These are phyloP conservation scores for Crithidia sp. DNA, from an alignment of 208 protist species.

Conservation along the genomic window DNA sequence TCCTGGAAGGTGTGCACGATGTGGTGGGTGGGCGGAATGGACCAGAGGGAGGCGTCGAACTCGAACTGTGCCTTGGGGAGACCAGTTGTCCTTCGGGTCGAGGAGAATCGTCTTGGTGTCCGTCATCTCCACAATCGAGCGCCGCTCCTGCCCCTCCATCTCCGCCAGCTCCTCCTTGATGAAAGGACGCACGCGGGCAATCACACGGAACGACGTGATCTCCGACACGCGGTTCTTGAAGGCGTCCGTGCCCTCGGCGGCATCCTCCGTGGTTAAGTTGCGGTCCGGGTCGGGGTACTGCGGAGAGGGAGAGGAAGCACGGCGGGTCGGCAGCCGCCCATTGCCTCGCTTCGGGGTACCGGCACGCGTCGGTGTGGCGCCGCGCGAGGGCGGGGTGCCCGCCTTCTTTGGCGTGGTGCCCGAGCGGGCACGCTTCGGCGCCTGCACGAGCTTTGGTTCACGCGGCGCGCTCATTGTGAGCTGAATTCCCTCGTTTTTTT, in stretches of 20 bases:
- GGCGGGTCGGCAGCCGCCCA: background rate
- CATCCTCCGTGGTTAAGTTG: constrained; percentile 50
- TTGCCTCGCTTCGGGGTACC: constrained; percentile 13
- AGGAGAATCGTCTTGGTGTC: constrained; percentile 88
- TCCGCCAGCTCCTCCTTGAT: constrained; percentile 88
- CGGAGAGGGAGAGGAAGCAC: constrained; percentile 5
- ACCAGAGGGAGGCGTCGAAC: constrained; percentile 92
- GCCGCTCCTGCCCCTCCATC: constrained; percentile 84
- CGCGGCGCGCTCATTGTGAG: constrained; percentile 16
- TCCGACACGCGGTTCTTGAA: constrained; percentile 84
- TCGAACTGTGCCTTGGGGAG: constrained; percentile 91
- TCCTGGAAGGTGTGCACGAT: constrained; percentile 88
- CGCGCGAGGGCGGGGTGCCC: constrained; percentile 4
- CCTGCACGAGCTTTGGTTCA: constrained; percentile 73
- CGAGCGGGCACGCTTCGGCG: constrained; percentile 19
- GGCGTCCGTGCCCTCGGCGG: constrained; percentile 65
- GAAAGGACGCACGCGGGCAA: constrained; percentile 86
- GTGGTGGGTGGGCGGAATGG: constrained; percentile 83
- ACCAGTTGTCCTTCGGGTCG: constrained; percentile 84
- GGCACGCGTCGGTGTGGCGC: constrained; percentile 7
- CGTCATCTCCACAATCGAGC: constrained; percentile 90
- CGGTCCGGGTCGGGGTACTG: constrained; percentile 30
- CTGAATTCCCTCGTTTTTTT: background rate
- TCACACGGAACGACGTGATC: constrained; percentile 90
- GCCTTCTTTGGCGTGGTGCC: background rate